Evolutionary conservation across 768 basidiomycete genomes (phyloP).

Genomic region (Dacryopinax spathularia): DNA sequence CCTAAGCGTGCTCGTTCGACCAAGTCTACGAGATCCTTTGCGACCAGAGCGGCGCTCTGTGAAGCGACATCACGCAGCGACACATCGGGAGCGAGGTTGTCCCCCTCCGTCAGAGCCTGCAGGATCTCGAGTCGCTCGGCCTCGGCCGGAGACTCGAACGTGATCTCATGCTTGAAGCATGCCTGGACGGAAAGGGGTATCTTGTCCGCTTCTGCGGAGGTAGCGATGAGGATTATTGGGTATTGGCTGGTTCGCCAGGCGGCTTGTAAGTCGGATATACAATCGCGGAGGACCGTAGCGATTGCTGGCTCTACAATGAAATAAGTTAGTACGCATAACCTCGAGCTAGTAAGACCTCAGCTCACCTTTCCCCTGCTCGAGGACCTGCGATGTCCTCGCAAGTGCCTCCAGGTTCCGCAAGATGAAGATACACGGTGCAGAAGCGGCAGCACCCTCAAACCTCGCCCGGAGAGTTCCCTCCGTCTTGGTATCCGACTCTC

Average conservation of each 20-base stretch:
- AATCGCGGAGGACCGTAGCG: conserved; percentile 45
- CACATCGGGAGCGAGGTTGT: conserved; percentile 56
- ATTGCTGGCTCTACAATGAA: conserved; percentile 39
- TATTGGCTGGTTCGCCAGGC: conserved; percentile 48
- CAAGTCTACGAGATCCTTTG: conserved; percentile 63
- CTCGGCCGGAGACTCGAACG: conserved; percentile 69
- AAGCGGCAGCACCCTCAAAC: conserved; percentile 61
- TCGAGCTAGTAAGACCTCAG: neutral
- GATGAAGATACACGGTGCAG: conserved; percentile 74
- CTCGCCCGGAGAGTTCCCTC: conserved; percentile 56
- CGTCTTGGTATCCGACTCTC: conserved; percentile 62
- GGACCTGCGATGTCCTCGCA: conserved; percentile 46
- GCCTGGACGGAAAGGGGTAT: conserved; percentile 48
- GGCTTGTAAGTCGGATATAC: conserved; percentile 40
- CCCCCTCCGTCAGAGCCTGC: conserved; percentile 28
- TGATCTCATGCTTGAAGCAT: conserved; percentile 75
- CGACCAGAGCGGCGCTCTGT: conserved; percentile 83
- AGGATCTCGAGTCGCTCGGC: conserved; percentile 53
- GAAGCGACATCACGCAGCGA: conserved; percentile 55
- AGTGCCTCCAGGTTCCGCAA: conserved; percentile 72
- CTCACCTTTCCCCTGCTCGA: conserved; percentile 51
- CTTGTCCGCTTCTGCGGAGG: conserved; percentile 49
- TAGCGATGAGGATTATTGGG: conserved; percentile 65
- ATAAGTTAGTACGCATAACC: neutral
- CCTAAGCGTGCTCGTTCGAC: conserved; percentile 42